Conservation (phyloP, 192 early-diverging fungal genomes). For the Phycomyces blakesleeanus region DNA sequence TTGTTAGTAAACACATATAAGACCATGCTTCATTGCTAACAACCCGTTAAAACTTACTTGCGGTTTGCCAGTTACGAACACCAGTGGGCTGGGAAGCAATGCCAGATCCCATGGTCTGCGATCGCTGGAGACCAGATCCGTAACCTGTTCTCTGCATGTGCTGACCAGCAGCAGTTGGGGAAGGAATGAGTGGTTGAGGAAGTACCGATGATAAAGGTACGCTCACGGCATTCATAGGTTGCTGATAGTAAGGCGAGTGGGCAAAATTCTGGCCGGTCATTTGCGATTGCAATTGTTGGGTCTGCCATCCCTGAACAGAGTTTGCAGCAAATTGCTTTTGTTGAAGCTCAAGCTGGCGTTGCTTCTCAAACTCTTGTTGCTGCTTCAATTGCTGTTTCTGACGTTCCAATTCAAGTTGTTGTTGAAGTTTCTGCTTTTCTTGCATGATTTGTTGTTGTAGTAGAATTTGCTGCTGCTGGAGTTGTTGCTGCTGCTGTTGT, state of each 20-base stretch:
- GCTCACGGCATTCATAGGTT: slow-evolving; percentile 14
- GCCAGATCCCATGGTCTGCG: slow-evolving; percentile 23
- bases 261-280: slow-evolving; percentile 29
- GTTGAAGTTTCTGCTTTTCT: not conserved
- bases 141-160: slow-evolving; percentile 28
- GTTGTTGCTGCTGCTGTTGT: slow-evolving; percentile 9
- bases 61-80: slow-evolving; percentile 35
- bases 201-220: slow-evolving; percentile 13
- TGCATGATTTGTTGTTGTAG: slow-evolving; percentile 13
- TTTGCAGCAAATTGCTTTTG: slow-evolving; percentile 16
- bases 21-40: not conserved
- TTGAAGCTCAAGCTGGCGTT: slow-evolving; percentile 12
- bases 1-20: not conserved
- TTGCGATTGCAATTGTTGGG: slow-evolving; percentile 27
- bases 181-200: slow-evolving; percentile 21
- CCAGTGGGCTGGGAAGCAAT: slow-evolving; percentile 42
- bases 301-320: slow-evolving; percentile 5
- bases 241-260: not conserved
- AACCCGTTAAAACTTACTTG: slow-evolving; percentile 44
- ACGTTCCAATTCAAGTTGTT: slow-evolving; percentile 14
- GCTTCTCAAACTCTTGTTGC: not conserved
- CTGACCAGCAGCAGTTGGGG: slow-evolving; percentile 31
- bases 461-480: slow-evolving; percentile 5
- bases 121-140: not conserved
- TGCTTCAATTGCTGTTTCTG: slow-evolving; percentile 21